These are phyloP conservation scores for Lachnellula occidentalis DNA, from an alignment of 2,329 filamentous ascomycete genomes.

Conservation along the genomic window DNA sequence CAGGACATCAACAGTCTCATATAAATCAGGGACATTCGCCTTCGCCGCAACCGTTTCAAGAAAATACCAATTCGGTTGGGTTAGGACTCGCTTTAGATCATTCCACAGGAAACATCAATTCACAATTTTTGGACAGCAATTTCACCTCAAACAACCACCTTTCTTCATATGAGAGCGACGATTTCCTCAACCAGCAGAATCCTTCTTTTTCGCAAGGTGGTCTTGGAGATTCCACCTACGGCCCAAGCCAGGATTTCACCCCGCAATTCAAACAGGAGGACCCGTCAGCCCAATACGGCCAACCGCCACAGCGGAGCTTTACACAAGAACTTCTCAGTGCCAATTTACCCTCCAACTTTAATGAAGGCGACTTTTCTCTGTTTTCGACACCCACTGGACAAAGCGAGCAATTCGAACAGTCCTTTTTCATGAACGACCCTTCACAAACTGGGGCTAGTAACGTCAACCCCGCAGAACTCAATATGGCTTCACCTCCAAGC, in stretches of 20 bases:
- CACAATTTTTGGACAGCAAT: constrained; percentile 42
- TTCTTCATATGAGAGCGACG: constrained; percentile 32
- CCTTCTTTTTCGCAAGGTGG: constrained; percentile 25
- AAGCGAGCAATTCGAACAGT: constrained; percentile 54
- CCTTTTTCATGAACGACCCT: constrained; percentile 52
- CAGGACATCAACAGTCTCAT: constrained; percentile 51
- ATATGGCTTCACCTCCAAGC: constrained; percentile 40
- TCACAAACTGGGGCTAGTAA: constrained; percentile 37
- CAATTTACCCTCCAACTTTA: constrained; percentile 46
- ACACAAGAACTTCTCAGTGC: constrained; percentile 42
- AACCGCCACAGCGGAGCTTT: constrained; percentile 44
- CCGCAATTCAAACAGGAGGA: constrained; percentile 31
- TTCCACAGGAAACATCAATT: constrained; percentile 37
- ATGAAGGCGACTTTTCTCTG: constrained; percentile 56
- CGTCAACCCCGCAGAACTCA: constrained; percentile 40
- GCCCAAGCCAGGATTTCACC: constrained; percentile 25
- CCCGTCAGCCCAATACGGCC: constrained; percentile 30
- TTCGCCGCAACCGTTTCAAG: constrained; percentile 46
- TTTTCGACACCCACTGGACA: constrained; percentile 51
- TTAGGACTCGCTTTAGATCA: constrained; percentile 54
- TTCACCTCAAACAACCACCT: constrained; percentile 28
- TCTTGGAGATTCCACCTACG: constrained; percentile 22
- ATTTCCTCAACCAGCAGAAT: constrained; percentile 40
- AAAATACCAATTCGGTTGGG: constrained; percentile 44
- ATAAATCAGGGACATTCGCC: constrained; percentile 65